Evolutionary conservation across 805 yeast genomes (phyloP).

Genomic region (Tetrapisispora fleetii): DNA sequence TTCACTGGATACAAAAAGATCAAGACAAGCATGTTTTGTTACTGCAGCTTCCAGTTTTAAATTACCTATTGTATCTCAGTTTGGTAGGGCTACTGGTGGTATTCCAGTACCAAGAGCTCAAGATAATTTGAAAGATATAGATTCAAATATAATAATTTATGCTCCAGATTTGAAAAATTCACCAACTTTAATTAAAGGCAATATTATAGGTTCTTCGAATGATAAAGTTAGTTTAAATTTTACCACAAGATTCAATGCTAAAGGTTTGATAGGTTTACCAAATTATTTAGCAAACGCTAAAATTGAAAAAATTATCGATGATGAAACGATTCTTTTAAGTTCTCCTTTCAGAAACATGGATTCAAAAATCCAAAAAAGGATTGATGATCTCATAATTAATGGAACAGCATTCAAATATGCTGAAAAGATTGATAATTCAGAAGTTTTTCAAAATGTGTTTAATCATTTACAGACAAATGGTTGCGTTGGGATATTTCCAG

Average conservation of each 20-base stretch:
- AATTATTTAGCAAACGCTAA: conserved; percentile 68
- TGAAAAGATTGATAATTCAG: conserved; percentile 70
- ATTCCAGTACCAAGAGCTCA: conserved; percentile 91
- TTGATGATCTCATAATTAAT: conserved; percentile 34
- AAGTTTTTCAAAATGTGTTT: conserved; percentile 74
- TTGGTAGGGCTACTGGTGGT: conserved; percentile 62
- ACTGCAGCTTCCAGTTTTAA: conserved; percentile 72
- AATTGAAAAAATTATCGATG: conserved; percentile 55
- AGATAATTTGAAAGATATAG: conserved; percentile 49
- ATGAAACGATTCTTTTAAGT: conserved; percentile 45
- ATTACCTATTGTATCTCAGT: conserved; percentile 56
- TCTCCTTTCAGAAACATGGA: conserved; percentile 57
- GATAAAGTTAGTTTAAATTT: conserved; percentile 32
- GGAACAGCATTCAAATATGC: conserved; percentile 71
- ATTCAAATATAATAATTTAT: conserved; percentile 49
- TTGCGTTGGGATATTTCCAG: conserved; percentile 90
- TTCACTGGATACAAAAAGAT: conserved; percentile 23
- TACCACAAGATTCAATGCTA: conserved; percentile 46
- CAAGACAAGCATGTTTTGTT: conserved; percentile 63
- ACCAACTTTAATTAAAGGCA: conserved; percentile 35
- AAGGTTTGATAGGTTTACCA: conserved; percentile 69
- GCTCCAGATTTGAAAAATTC: conserved; percentile 40
- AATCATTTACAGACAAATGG: conserved; percentile 67
- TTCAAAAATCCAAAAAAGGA: conserved; percentile 32
- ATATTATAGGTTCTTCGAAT: neutral